Conservation (phyloP, 2,329 filamentous ascomycete species). For the Penicillium glabrum region DNA sequence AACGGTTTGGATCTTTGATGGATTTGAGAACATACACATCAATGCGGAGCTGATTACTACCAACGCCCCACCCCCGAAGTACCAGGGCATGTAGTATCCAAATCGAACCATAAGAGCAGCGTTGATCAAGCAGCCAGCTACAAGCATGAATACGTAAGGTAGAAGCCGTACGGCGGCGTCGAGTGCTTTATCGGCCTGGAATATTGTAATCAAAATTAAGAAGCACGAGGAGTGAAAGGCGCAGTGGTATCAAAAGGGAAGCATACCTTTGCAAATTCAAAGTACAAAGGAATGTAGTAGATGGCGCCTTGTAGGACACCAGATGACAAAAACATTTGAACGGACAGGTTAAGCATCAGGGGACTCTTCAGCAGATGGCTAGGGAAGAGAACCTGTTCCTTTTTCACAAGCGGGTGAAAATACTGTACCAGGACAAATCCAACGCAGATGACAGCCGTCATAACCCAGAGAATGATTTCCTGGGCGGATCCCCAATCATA, state of each 20-base stretch:
- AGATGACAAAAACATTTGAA: background rate
- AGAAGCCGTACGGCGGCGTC: constrained; percentile 31
- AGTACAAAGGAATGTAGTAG: constrained; percentile 57
- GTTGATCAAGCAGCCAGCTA: constrained; percentile 20
- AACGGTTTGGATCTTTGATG: background rate
- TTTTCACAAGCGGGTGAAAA: background rate
- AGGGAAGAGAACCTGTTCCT: background rate
- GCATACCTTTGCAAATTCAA: constrained; percentile 47
- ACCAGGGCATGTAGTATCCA: constrained; percentile 30
- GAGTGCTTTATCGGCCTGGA: constrained; percentile 30
- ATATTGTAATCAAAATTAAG: background rate
- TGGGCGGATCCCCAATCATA: background rate
- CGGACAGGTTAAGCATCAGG: background rate
- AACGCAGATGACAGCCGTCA: constrained; percentile 1
- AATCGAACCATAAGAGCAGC: constrained; percentile 23
- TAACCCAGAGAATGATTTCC: background rate
- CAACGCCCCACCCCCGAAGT: constrained; percentile 24
- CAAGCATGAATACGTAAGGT: constrained; percentile 16
- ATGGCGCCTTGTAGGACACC: constrained; percentile 22
- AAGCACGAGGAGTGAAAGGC: background rate
- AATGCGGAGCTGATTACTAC: constrained; percentile 9
- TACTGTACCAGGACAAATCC: background rate
- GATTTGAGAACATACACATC: constrained; percentile 1
- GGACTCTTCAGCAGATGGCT: background rate
- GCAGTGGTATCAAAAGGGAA: background rate